Conservation (phyloP, 306 rosid genomes). For the Astragalus membranaceus region DNA sequence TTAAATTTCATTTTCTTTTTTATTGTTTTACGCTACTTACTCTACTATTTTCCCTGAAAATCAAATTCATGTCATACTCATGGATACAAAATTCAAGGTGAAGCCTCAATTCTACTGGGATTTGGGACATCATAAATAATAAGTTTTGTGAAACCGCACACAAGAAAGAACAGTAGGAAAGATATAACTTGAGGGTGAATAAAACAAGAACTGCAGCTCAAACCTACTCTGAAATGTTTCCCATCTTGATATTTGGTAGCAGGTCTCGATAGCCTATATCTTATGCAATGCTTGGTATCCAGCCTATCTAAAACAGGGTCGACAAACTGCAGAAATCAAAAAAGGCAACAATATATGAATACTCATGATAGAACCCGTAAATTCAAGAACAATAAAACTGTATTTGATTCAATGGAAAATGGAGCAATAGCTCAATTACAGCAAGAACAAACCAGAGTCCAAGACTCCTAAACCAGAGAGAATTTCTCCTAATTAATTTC, state of each 20-base stretch:
- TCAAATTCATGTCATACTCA: neutral
- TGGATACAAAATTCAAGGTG: neutral
- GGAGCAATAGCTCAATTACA: no score
- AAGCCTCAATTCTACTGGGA: neutral
- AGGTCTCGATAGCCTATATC: constrained; percentile 71
- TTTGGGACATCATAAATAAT: neutral
- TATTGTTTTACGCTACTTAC: neutral
- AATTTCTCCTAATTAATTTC: no score
- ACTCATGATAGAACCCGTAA: no score
- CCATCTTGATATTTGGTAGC: constrained; percentile 87
- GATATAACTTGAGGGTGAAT: neutral
- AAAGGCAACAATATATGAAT: constrained; percentile 7
- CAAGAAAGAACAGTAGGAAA: neutral
- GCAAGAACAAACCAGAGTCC: no score
- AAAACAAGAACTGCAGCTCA: neutral
- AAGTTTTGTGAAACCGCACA: neutral
- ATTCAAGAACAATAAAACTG: no score
- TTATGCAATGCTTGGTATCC: constrained; percentile 73
- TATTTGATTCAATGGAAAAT: no score
- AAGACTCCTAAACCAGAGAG: no score
- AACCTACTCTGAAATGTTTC: constrained; percentile 73
- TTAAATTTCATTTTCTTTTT: neutral
- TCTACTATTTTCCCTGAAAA: neutral
- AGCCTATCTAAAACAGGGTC: constrained; percentile 87
- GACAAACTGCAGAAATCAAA: constrained; percentile 53